These are phyloP conservation scores for Sarocladium brachiariae DNA, from an alignment of 2,329 filamentous ascomycete species.

Conservation along the genomic window DNA sequence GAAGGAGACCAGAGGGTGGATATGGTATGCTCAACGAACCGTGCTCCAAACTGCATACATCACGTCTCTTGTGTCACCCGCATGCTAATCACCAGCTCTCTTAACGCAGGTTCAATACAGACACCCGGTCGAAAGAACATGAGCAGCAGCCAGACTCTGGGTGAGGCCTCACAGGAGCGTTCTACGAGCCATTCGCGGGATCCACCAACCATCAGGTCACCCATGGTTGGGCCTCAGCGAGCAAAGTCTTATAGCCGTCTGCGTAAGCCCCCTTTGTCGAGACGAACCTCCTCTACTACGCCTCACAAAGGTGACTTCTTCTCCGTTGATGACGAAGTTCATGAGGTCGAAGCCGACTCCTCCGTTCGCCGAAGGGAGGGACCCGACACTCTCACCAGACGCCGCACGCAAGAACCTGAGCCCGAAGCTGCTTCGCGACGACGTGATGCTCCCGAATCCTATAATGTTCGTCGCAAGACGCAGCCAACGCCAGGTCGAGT, in stretches of 20 bases:
- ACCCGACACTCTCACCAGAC: conserved; percentile 48
- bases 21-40: conserved; percentile 40
- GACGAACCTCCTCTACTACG: conserved; percentile 68
- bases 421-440: conserved; percentile 52
- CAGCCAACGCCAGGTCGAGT: conserved; percentile 21
- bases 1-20: conserved; percentile 46
- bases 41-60: not conserved
- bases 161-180: conserved; percentile 33
- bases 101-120: conserved; percentile 14
- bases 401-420: conserved; percentile 63
- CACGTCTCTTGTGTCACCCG: conserved; percentile 1
- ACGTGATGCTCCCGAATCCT: conserved; percentile 22
- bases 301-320: conserved; percentile 81
- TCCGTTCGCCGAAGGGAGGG: conserved; percentile 35
- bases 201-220: conserved; percentile 34
- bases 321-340: conserved; percentile 80
- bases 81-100: not conserved
- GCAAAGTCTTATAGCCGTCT: conserved; percentile 42
- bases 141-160: conserved; percentile 24
- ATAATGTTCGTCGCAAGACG: conserved; percentile 27
- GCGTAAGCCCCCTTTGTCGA: conserved; percentile 66
- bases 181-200: conserved; percentile 22
- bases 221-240: conserved; percentile 37
- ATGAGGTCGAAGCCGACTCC: conserved; percentile 69
- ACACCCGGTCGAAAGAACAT: conserved; percentile 14